These are phyloP conservation scores for Cicer bijugum DNA, from an alignment of 306 rosid genomes.

Conservation along the genomic window DNA sequence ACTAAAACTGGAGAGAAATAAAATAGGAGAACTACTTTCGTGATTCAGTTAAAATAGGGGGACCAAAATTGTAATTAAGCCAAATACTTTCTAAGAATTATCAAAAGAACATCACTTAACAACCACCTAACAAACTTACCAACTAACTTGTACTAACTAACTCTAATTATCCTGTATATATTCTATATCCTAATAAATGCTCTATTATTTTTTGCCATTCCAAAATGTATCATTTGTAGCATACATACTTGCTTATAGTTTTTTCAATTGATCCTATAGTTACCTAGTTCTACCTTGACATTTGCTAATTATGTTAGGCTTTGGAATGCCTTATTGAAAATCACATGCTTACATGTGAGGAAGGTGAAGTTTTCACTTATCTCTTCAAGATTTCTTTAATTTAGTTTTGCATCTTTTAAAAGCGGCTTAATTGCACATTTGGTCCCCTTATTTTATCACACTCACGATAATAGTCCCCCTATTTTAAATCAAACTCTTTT, in stretches of 20 bases:
- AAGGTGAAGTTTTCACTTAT: constrained; percentile 60
- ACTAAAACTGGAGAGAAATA: too few species aligned
- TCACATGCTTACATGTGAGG: constrained; percentile 94
- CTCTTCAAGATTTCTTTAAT: constrained; percentile 22
- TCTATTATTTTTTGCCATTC: background rate
- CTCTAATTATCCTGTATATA: too few species aligned
- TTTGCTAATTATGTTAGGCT: constrained; percentile 65
- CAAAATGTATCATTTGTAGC: constrained; percentile 10
- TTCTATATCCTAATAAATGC: background rate
- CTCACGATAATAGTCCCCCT: too few species aligned
- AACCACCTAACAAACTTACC: too few species aligned
- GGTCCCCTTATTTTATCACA: too few species aligned
- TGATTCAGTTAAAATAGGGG: too few species aligned
- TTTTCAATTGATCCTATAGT: background rate
- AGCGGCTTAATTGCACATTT: background rate
- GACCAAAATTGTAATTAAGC: too few species aligned
- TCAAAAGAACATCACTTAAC: too few species aligned
- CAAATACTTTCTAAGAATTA: too few species aligned
- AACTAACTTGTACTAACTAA: too few species aligned
- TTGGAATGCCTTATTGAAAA: constrained; percentile 93
- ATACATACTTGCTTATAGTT: background rate
- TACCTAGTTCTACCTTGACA: constrained; percentile 39
- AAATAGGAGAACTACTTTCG: too few species aligned
- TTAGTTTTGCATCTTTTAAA: constrained; percentile 7
- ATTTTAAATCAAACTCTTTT: too few species aligned